phyloP scores from a whole-genome alignment of 202 grass and related monocot genomes.

The Saccharum hybrid region DNA sequence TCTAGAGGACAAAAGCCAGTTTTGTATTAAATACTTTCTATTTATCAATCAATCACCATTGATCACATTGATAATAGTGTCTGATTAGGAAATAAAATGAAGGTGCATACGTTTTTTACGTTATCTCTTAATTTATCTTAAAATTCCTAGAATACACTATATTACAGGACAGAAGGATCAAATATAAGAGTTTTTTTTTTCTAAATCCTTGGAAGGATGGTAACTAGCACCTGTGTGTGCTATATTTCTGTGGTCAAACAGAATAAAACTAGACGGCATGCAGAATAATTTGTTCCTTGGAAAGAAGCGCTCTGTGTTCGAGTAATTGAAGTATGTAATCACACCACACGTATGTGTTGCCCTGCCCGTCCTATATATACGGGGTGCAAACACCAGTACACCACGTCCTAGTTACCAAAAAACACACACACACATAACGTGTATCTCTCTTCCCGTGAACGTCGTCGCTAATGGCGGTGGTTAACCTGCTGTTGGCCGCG shows the following conservation, averaged over 20 bases:
- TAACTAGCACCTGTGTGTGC: background rate
- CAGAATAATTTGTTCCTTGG: background rate
- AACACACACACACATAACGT: background rate
- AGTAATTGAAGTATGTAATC: background rate
- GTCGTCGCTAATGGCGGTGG: conserved; percentile 39
- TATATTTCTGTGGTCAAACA: conserved; percentile 12
- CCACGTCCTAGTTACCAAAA: conserved; percentile 25
- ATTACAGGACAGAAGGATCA: too few relatives aligned
- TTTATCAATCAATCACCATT: too few relatives aligned
- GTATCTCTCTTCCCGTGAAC: background rate
- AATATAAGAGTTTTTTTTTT: too few relatives aligned
- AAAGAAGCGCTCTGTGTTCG: background rate
- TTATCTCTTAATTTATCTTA: too few relatives aligned
- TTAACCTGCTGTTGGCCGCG: conserved; percentile 31
- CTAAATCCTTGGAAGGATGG: too few relatives aligned
- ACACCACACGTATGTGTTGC: background rate
- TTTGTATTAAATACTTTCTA: too few relatives aligned
- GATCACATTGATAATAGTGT: too few relatives aligned
- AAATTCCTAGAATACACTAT: too few relatives aligned
- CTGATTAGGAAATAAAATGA: too few relatives aligned
- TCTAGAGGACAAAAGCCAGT: too few relatives aligned
- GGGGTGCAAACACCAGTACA: conserved; percentile 16
- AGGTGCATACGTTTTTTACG: too few relatives aligned
- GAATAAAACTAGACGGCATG: background rate
- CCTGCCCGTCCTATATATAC: background rate